Conservation (phyloP, 352 stramenopile species). For the Thalassiosira livingstoniorum region DNA sequence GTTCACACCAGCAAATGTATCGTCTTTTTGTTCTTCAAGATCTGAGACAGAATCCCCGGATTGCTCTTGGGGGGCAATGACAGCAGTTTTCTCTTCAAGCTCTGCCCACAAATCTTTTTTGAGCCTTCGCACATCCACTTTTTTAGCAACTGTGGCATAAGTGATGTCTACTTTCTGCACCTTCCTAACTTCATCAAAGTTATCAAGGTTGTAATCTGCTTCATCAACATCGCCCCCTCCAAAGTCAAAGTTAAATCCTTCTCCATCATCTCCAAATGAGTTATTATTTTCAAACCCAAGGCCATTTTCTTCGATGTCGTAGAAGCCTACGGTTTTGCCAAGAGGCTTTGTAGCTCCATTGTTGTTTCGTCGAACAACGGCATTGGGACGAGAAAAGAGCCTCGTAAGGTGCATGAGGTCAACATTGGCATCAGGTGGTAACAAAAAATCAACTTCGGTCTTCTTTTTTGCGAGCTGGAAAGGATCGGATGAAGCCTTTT, state of each 20-base stretch:
- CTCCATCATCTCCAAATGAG: constrained; percentile 51
- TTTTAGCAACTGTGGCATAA: constrained; percentile 95
- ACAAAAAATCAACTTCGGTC: constrained; percentile 71
- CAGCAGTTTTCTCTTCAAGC: constrained; percentile 75
- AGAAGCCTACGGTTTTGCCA: constrained; percentile 57
- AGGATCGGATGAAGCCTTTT: constrained; percentile 49
- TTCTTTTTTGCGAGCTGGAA: constrained; percentile 68
- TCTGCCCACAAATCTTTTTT: constrained; percentile 95
- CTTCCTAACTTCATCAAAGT: constrained; percentile 90
- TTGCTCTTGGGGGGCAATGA: constrained; percentile 31
- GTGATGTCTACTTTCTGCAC: constrained; percentile 94
- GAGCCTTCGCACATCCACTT: constrained; percentile 96
- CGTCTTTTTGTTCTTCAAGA: constrained; percentile 47
- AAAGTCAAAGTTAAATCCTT: constrained; percentile 71
- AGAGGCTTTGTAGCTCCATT: constrained; percentile 12
- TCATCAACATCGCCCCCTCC: constrained; percentile 49
- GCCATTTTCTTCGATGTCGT: constrained; percentile 52
- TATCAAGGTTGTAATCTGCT: constrained; percentile 65
- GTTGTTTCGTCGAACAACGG: constrained; percentile 35
- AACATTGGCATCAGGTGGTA: constrained; percentile 77
- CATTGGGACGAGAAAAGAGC: constrained; percentile 79
- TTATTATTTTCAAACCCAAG: constrained; percentile 58
- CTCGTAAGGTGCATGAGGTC: constrained; percentile 66
- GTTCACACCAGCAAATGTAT: constrained; percentile 20
- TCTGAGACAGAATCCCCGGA: constrained; percentile 35